Evolutionary conservation across 2,329 filamentous ascomycete species (phyloP), one percentile per base, ranked within the genome.

Genomic region (Colletotrichum orchidophilum): DNA sequence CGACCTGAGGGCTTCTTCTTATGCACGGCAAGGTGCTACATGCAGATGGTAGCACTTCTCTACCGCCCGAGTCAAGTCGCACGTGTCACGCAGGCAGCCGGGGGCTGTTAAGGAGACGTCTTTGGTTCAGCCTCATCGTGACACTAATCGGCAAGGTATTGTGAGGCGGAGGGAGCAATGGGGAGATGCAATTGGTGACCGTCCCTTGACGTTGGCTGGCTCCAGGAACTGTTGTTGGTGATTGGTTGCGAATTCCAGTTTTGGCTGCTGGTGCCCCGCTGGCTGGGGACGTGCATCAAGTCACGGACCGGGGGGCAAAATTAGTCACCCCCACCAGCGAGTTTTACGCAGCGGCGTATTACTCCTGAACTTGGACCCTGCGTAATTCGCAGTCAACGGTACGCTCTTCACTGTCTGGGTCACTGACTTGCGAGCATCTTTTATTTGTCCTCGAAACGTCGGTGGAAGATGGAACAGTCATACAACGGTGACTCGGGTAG

Each of bases 271-370:
- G 9, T 8, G 33, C 12, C 50, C 15, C 58, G n/a, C 27, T 13
- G 9, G 1, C 27, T 6, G 0, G n/a, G 8, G n/a, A n/a, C 18
- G n/a, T 21, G 49, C 15, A 18, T 24, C 46, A 24, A 57, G 24
- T 6, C 63, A 57, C 13, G 29, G 54, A 21, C 24, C n/a, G 9
- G 13, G 50, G 27, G 18, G 24, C 53, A 18, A 31, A 12, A 24
- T 29, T 11, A 42, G 33, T 35, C 33, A 13, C 33, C 33, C 13
- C 49, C 52, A n/a, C 8, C 61, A 42, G 6, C 64, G 49, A 60
- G 55, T 70, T 66, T 66, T 70, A 46, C 67, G 67, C 63, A 66
- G 29, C 63, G 39, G 67, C 67, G 67, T 21, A 70, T 66, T 62
- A 50, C 63, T 61, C 24, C 18, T n/a, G n/a, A 18, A 46, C 39